Conservation (phyloP, 169 alveolate species). For the Fabrea salina region DNA sequence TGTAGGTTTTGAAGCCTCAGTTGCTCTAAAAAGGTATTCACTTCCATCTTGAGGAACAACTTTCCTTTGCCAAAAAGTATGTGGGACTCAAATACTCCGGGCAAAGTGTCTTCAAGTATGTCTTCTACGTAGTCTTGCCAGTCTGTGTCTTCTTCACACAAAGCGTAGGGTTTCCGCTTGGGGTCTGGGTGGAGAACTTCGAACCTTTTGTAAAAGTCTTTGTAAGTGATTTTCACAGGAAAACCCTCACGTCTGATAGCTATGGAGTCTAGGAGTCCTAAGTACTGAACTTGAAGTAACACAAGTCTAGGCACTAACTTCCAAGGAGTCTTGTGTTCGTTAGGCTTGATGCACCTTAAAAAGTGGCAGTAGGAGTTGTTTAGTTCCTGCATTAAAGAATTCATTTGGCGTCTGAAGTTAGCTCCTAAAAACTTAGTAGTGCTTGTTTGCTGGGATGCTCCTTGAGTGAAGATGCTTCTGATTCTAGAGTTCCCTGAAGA, state of each 20-base stretch:
- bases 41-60: conserved; percentile 60
- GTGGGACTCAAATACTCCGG: conserved; percentile 42
- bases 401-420: conserved; percentile 73
- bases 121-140: conserved; percentile 36
- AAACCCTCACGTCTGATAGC: conserved; percentile 73
- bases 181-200: conserved; percentile 58
- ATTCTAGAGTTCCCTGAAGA: background rate
- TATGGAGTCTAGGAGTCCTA: conserved; percentile 83
- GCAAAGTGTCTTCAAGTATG: conserved; percentile 46
- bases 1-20: conserved; percentile 24
- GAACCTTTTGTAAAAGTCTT: conserved; percentile 70
- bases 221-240: conserved; percentile 66
- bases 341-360: conserved; percentile 84
- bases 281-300: conserved; percentile 71
- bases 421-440: conserved; percentile 69
- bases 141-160: background rate
- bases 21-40: conserved; percentile 54
- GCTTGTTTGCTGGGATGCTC: conserved; percentile 42
- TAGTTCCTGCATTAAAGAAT: conserved; percentile 71
- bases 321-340: conserved; percentile 64
- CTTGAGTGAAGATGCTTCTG: conserved; percentile 24
- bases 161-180: conserved; percentile 44
- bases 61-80: conserved; percentile 68
- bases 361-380: conserved; percentile 74
- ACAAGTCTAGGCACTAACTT: conserved; percentile 67